Percentiles rank a stretch among this genome's conserved stretches.
Evolutionary conservation across 805 yeast species (phyloP).

Genomic region (Nakazawaea holstii): DNA sequence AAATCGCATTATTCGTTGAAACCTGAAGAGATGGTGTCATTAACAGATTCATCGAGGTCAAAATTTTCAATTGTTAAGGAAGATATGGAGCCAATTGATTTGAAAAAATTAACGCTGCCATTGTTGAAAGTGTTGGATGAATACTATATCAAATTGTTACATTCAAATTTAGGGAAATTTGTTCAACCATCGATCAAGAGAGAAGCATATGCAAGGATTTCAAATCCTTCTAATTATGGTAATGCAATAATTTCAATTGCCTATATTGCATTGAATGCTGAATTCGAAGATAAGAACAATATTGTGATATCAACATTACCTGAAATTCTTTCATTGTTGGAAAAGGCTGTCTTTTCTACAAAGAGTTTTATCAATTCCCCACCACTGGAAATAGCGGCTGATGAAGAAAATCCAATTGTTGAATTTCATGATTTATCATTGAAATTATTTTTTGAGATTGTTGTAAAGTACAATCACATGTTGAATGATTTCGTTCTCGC

Average conservation of each 20-base stretch:
- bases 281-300: slow-evolving; percentile 57
- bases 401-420: slow-evolving; percentile 38
- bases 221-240: slow-evolving; percentile 54
- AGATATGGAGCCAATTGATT: slow-evolving; percentile 7
- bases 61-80: neutral
- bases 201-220: slow-evolving; percentile 56
- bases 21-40: slow-evolving; percentile 1
- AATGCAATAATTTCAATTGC: slow-evolving; percentile 60
- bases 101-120: slow-evolving; percentile 4
- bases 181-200: slow-evolving; percentile 36
- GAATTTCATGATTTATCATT: slow-evolving; percentile 60
- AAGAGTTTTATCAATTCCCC: slow-evolving; percentile 39
- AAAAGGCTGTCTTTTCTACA: slow-evolving; percentile 52
- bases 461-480: slow-evolving; percentile 55
- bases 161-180: slow-evolving; percentile 28
- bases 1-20: slow-evolving; percentile 3
- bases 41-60: neutral
- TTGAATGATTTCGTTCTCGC: slow-evolving; percentile 60
- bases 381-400: slow-evolving; percentile 17
- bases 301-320: slow-evolving; percentile 49
- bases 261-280: slow-evolving; percentile 52
- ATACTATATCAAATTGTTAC: slow-evolving; percentile 20
- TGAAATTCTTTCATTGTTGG: slow-evolving; percentile 54
- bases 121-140: neutral
- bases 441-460: slow-evolving; percentile 58